These are phyloP conservation scores for Glycine latifolia DNA, from an alignment of 306 rosid genomes.

Conservation along the genomic window DNA sequence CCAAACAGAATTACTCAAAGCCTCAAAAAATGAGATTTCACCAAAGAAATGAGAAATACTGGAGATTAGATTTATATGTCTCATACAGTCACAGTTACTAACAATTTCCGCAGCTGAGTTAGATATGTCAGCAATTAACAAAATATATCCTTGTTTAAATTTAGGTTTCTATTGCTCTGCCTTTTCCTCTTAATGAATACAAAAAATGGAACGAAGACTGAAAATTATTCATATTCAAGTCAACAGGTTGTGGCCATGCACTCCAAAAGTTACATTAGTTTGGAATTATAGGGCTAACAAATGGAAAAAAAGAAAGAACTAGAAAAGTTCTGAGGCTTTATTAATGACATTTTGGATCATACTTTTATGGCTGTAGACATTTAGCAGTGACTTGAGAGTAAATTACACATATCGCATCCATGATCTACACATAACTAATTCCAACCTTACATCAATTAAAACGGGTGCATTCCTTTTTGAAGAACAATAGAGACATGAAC, in stretches of 20 bases:
- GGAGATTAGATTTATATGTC: slow-evolving; percentile 11
- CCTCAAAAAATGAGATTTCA: background rate
- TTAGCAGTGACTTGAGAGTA: slow-evolving; percentile 1
- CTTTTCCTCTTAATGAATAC: too few relatives aligned
- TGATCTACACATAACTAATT: background rate
- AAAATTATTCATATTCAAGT: too few relatives aligned
- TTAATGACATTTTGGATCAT: slow-evolving; percentile 5
- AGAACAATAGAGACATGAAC: background rate
- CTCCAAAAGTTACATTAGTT: slow-evolving; percentile 5
- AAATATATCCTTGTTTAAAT: slow-evolving; percentile 5
- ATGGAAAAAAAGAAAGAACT: background rate
- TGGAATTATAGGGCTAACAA: background rate
- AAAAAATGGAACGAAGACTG: too few relatives aligned
- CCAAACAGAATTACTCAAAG: background rate
- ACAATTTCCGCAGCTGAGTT: slow-evolving; percentile 29
- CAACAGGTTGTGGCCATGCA: background rate
- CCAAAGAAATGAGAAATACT: slow-evolving; percentile 9
- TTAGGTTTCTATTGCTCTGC: background rate
- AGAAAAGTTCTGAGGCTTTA: background rate
- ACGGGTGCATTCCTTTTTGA: background rate
- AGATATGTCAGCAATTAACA: slow-evolving; percentile 25
- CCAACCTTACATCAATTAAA: background rate
- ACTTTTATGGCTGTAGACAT: background rate
- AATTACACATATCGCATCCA: background rate
- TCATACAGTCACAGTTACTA: slow-evolving; percentile 5